Conservation (phyloP, 2,329 filamentous ascomycete species). For the Hirsutella rhossiliensis region DNA sequence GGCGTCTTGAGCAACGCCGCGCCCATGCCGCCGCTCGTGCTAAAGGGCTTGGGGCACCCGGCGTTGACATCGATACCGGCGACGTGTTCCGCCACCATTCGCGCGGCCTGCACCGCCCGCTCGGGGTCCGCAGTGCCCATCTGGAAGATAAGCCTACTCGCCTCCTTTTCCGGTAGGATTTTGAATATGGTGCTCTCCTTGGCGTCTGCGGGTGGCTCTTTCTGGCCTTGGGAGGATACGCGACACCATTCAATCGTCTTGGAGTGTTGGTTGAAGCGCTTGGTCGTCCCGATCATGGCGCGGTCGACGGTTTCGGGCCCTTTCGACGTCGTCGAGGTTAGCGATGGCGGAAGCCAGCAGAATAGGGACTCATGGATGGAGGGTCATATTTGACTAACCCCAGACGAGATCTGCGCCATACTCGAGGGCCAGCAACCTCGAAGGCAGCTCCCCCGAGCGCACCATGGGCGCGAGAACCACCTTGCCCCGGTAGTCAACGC, state of each 20-base stretch:
- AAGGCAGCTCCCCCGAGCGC: constrained; percentile 89
- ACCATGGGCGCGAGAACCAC: constrained; percentile 97
- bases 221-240: constrained; percentile 56
- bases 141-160: constrained; percentile 71
- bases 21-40: constrained; percentile 88
- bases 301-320: constrained; percentile 90
- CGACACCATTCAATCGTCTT: constrained; percentile 79
- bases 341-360: not conserved
- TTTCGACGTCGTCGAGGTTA: constrained; percentile 18
- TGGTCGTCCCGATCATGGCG: constrained; percentile 76
- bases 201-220: constrained; percentile 38
- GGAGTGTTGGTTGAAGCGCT: constrained; percentile 63
- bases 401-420: constrained; percentile 96
- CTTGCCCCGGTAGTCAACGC: constrained; percentile 89
- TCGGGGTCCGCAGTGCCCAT: constrained; percentile 79
- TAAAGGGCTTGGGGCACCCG: constrained; percentile 97
- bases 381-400: no score
- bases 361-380: not conserved
- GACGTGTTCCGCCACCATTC: constrained; percentile 75
- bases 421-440: constrained; percentile 75
- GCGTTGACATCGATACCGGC: constrained; percentile 94
- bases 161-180: constrained; percentile 67
- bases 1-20: constrained; percentile 79
- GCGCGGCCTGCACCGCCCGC: constrained; percentile 72
- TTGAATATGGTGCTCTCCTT: constrained; percentile 69